Conservation (phyloP, 805 yeast species). For the Saccharomycopsis fibuligera region DNA sequence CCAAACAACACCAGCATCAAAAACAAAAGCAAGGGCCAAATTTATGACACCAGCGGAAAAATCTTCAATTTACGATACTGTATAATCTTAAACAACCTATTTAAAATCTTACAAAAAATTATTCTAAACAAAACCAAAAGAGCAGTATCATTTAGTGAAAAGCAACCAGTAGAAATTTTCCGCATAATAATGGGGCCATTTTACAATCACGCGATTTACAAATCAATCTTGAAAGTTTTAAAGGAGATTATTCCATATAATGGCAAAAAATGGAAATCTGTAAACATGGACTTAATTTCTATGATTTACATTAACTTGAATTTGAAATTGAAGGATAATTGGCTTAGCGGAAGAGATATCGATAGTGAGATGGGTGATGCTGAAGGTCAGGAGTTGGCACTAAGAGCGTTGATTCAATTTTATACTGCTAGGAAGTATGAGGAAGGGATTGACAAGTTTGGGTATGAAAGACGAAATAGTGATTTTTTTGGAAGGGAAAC, state of each 20-base stretch:
- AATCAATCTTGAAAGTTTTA: conserved; percentile 65
- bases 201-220: conserved; percentile 55
- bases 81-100: conserved; percentile 41
- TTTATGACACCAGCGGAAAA: conserved; percentile 16
- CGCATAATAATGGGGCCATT: conserved; percentile 50
- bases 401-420: conserved; percentile 71
- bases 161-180: conserved; percentile 55
- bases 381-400: conserved; percentile 77
- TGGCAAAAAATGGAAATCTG: conserved; percentile 89
- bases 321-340: conserved; percentile 69
- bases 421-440: conserved; percentile 61
- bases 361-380: conserved; percentile 71
- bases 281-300: conserved; percentile 89
- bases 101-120: conserved; percentile 51
- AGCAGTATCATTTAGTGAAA: conserved; percentile 53
- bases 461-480: conserved; percentile 39
- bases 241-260: conserved; percentile 83
- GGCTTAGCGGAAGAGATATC: conserved; percentile 81
- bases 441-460: conserved; percentile 45
- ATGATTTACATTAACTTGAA: conserved; percentile 74
- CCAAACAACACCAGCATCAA: not conserved
- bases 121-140: conserved; percentile 70
- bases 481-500: conserved; percentile 39
- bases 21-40: not conserved
- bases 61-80: conserved; percentile 37